These are phyloP conservation scores for Tetrapisispora namnaoensis DNA, from an alignment of 805 yeast genomes.

Conservation along the genomic window DNA sequence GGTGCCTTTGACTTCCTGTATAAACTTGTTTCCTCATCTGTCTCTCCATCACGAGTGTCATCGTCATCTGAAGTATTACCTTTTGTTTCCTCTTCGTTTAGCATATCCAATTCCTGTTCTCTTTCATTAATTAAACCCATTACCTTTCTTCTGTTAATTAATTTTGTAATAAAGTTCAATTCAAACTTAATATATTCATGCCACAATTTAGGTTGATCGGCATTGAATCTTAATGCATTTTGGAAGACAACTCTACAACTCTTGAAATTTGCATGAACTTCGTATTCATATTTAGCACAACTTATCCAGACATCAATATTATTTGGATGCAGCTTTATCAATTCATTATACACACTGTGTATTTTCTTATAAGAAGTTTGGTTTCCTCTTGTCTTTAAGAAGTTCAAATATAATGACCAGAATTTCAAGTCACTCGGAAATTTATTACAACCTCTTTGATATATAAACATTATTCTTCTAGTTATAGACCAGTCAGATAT, in stretches of 20 bases:
- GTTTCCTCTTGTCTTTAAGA: slow-evolving; percentile 42
- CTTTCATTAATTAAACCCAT: slow-evolving; percentile 68
- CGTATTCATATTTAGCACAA: slow-evolving; percentile 91
- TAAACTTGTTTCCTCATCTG: slow-evolving; percentile 17
- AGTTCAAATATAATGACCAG: slow-evolving; percentile 71
- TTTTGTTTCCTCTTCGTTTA: slow-evolving; percentile 25
- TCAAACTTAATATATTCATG: slow-evolving; percentile 81
- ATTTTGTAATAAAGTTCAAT: slow-evolving; percentile 71
- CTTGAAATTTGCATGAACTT: slow-evolving; percentile 75
- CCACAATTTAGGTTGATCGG: slow-evolving; percentile 68
- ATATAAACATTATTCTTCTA: slow-evolving; percentile 71
- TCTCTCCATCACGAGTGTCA: slow-evolving; percentile 2
- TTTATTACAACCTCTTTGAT: slow-evolving; percentile 69
- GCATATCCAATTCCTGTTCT: slow-evolving; percentile 48
- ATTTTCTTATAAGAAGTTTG: slow-evolving; percentile 61
- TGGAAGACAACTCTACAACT: slow-evolving; percentile 84
- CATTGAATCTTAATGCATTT: slow-evolving; percentile 74
- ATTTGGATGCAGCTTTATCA: slow-evolving; percentile 83
- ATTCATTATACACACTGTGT: slow-evolving; percentile 64
- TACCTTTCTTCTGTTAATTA: slow-evolving; percentile 73
- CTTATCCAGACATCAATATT: slow-evolving; percentile 86
- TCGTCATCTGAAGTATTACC: slow-evolving; percentile 30
- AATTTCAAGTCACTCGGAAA: slow-evolving; percentile 68
- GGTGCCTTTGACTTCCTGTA: slow-evolving; percentile 33
- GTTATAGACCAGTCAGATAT: slow-evolving; percentile 82